Percentiles rank a stretch among this genome's conserved stretches.
phyloP scores from a whole-genome alignment of 2,329 filamentous ascomycete genomes.

The Trichoderma sp. region DNA sequence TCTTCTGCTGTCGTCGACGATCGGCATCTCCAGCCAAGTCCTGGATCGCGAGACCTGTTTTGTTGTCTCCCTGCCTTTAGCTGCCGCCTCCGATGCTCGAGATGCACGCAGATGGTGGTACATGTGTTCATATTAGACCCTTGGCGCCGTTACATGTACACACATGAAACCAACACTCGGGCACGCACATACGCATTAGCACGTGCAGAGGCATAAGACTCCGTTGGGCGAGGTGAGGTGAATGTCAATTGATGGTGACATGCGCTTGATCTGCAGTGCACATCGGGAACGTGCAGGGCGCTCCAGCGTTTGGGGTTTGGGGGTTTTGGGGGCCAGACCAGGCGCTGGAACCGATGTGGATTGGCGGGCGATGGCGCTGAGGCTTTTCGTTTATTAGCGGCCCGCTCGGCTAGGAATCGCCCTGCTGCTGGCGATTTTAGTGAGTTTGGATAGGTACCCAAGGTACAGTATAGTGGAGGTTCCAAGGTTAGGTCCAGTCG shows the following conservation, averaged over 20 bases:
- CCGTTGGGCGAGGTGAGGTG: neutral
- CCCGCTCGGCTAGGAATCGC: conserved; percentile 1
- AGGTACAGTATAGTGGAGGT: no score
- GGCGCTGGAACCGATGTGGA: neutral
- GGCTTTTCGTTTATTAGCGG: conserved; percentile 5
- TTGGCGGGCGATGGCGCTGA: neutral
- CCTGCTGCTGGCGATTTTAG: neutral
- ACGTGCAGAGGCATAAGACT: neutral
- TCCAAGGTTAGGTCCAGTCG: no score
- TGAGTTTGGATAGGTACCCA: no score
- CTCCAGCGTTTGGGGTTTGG: neutral
- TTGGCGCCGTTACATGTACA: neutral
- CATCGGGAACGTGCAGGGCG: neutral
- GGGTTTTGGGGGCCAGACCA: neutral
- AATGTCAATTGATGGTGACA: neutral
- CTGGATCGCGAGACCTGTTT: neutral
- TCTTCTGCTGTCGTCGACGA: neutral
- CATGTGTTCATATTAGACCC: neutral
- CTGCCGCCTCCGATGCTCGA: neutral
- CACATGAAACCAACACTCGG: neutral
- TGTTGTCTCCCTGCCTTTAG: neutral
- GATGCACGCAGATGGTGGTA: neutral
- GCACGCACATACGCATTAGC: neutral
- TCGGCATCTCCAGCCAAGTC: neutral
- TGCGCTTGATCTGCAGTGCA: neutral